phyloP scores from a whole-genome alignment of 257 asterid genomes.

The Lantana camara region DNA sequence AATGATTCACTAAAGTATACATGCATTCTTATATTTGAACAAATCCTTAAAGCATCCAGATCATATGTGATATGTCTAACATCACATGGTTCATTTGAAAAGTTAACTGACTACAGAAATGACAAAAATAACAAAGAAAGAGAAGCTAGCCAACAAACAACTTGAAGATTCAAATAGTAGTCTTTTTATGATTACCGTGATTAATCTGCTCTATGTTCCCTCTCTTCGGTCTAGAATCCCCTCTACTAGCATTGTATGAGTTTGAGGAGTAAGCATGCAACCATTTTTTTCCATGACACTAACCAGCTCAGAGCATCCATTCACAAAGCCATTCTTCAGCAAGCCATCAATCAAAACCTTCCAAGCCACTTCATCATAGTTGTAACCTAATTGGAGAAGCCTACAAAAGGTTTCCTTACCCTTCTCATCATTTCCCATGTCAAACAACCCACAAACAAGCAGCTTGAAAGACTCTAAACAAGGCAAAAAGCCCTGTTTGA shows the following conservation, averaged over 20 bases:
- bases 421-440: conserved; percentile 46
- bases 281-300: conserved; percentile 56
- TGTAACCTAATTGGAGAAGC: conserved; percentile 65
- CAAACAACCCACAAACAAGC: conserved; percentile 67
- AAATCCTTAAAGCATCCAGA: not conserved
- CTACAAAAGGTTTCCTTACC: conserved; percentile 50
- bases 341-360: conserved; percentile 73
- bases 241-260: conserved; percentile 58
- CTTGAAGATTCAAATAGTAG: too few relatives aligned
- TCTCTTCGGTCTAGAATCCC: conserved; percentile 37
- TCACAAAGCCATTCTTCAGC: conserved; percentile 53
- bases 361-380: conserved; percentile 79
- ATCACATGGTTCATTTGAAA: too few relatives aligned
- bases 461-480: conserved; percentile 52
- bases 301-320: conserved; percentile 55
- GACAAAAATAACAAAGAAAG: too few relatives aligned
- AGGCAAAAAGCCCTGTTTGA: conserved; percentile 47
- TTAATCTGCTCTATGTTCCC: too few relatives aligned
- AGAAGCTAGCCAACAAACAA: too few relatives aligned
- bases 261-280: conserved; percentile 52
- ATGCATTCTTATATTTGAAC: not conserved
- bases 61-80: not conserved
- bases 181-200: too few relatives aligned
- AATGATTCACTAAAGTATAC: not conserved
- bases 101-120: too few relatives aligned